Percentiles rank a stretch among this genome's conserved stretches.
These are phyloP conservation scores for Lathyrus oleraceus DNA, from an alignment of 306 rosid genomes.

Conservation along the genomic window DNA sequence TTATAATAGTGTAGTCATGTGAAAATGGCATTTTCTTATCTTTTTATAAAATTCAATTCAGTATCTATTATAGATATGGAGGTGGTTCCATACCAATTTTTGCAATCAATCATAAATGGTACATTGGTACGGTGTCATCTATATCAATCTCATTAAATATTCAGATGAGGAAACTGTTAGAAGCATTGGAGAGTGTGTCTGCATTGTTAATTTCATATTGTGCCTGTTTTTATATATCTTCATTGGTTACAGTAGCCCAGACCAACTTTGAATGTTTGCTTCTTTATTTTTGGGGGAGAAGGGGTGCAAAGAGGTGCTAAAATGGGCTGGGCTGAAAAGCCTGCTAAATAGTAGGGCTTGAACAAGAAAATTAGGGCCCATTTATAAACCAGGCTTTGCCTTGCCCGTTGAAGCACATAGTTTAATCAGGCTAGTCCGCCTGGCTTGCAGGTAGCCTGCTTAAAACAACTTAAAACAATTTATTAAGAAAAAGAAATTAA, in stretches of 20 bases:
- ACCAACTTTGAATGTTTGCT: neutral
- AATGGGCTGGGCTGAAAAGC: no score
- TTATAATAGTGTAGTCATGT: neutral
- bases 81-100: constrained; percentile 22
- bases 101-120: neutral
- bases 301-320: neutral
- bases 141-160: neutral
- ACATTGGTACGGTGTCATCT: neutral
- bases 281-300: constrained; percentile 6
- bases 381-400: no score
- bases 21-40: neutral
- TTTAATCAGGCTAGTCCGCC: no score
- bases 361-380: no score
- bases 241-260: neutral
- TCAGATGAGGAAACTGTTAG: constrained; percentile 17
- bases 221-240: neutral
- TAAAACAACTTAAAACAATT: no score
- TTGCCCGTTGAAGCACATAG: no score
- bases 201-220: constrained; percentile 1
- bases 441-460: no score
- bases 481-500: no score
- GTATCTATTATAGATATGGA: constrained; percentile 1
- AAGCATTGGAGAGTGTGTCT: constrained; percentile 16
- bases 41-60: neutral
- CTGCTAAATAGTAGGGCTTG: no score